Base-by-base conservation (phyloP, 78 protist genomes). In the Dictyostelium intermedium region DNA sequence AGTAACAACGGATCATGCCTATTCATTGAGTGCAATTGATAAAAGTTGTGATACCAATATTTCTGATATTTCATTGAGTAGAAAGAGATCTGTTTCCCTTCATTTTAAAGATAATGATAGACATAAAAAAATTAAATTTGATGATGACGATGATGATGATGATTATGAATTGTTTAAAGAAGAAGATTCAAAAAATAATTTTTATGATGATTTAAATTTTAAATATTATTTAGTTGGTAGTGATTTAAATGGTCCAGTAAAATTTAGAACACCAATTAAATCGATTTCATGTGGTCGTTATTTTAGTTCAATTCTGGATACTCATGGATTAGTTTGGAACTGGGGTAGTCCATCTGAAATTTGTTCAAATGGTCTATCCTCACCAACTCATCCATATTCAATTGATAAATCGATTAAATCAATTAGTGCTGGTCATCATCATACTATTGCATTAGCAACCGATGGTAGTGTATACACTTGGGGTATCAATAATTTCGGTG, bases 281-380 rank as follows among this genome's bases (percentile, higher is more conserved):
- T 39, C 56, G 41, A 34, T 77, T 41, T 37, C 82, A 39, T 77
- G 82, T 77, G 82, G 82, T 41, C 50, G 60, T 41, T 41, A 77
- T 77, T 77, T 77, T 34, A 41, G 30, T 25, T 11, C 60, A 8
- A 14, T n/a, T 20, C 16, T 77, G 0, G 82, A 77, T 77, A 25
- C 1, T 1, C 39, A 77, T 35, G 82, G 82, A 41, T 9, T 77
- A 61, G 20, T 77, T 41, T 77, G 50, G 61, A 80, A 80, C 50
- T 77, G 50, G 61, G 50, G 50, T 80, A 3, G 1, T 7, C 1
- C 5, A 14, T 18, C 10, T 53, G 82, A 77, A 77, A 13, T 34
- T 50, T 47, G 35, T 25, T 41, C 50, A 73, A 47, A 34, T 72
- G n/a, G 41, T 32, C 79, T 34, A 72, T 0, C n/a, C 11, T 34